Percentiles rank a stretch among this genome's conserved stretches.
These are phyloP conservation scores for Plasmodium berghei DNA, from an alignment of 169 alveolate genomes.

Conservation along the genomic window DNA sequence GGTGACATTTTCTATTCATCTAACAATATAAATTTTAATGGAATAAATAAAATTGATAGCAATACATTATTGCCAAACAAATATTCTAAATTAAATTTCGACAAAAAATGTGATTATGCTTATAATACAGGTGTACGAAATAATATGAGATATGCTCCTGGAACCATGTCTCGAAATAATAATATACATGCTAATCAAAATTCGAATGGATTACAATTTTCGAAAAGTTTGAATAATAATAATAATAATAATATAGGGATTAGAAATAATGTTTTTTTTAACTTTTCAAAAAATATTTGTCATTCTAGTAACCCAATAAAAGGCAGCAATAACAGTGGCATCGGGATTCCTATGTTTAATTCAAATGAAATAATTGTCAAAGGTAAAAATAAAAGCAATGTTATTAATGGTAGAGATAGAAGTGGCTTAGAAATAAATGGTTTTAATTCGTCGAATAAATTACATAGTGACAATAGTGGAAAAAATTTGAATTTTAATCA, in stretches of 20 bases:
- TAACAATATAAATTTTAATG: neutral
- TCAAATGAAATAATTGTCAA: neutral
- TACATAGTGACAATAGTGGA: neutral
- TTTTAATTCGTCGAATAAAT: neutral
- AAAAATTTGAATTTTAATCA: neutral
- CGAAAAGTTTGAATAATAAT: slow-evolving; percentile 42
- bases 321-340: no score
- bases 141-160: neutral
- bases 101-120: neutral
- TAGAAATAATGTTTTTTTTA: neutral
- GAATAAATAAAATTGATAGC: neutral
- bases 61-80: no score
- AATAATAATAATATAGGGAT: neutral
- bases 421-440: neutral
- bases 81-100: no score
- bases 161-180: neutral
- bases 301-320: neutral
- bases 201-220: slow-evolving; percentile 15
- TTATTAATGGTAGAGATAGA: neutral
- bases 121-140: neutral
- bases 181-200: neutral
- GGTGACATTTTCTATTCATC: neutral
- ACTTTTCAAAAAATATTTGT: neutral
- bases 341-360: neutral
- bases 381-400: neutral